Conservation (phyloP, 225 moss, liverwort and hornwort species). For the Pseudisothecium myosuroides region DNA sequence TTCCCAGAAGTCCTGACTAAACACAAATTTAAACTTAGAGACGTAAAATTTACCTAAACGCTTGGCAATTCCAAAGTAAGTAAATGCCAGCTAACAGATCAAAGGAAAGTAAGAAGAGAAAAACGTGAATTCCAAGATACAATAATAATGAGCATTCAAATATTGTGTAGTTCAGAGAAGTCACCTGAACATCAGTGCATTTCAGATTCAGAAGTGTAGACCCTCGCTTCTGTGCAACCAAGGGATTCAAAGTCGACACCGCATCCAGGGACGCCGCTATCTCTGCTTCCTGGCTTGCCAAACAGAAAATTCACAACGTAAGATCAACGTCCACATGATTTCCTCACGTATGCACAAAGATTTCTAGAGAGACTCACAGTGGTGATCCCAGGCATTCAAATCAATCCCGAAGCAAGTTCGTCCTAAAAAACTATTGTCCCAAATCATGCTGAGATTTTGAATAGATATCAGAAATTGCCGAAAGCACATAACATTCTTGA, state of each 20-base stretch:
- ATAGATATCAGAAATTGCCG: neutral
- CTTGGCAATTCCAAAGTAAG: neutral
- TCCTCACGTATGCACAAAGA: neutral
- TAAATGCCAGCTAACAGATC: neutral
- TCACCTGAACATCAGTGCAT: slow-evolving; percentile 87
- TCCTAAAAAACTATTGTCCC: neutral
- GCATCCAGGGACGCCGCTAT: slow-evolving; percentile 69
- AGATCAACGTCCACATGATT: neutral
- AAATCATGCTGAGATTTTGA: neutral
- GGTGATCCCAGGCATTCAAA: neutral
- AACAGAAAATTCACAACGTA: neutral
- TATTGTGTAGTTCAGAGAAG: neutral
- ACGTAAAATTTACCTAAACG: neutral
- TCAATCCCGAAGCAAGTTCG: neutral
- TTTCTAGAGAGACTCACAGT: neutral
- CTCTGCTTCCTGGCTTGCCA: slow-evolving; percentile 74
- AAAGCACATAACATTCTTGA: neutral
- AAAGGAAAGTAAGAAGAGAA: neutral
- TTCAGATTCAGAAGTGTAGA: slow-evolving; percentile 69
- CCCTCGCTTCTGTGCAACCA: slow-evolving; percentile 72
- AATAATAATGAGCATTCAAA: neutral
- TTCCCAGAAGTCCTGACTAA: slow-evolving; percentile 88
- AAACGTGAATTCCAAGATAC: neutral
- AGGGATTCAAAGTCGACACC: slow-evolving; percentile 59
- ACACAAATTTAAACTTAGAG: neutral